phyloP scores from a whole-genome alignment of 2,329 filamentous ascomycete species.

The Penicillium sp. region DNA sequence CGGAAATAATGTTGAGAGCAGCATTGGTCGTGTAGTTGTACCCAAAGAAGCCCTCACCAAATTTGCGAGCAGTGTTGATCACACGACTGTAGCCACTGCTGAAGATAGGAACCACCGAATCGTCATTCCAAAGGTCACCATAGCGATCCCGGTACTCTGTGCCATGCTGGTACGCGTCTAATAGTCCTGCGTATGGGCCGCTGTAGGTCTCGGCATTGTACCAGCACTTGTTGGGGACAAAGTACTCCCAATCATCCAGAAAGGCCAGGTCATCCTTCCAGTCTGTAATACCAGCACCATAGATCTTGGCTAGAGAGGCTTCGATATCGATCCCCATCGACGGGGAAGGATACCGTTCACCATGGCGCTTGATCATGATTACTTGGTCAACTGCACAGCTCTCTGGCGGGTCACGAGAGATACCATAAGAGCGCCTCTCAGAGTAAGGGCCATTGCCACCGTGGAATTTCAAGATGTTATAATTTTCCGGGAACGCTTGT shows the following conservation, averaged over 20 bases:
- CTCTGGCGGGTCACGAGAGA: conserved; percentile 19
- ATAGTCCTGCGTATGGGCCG: conserved; percentile 20
- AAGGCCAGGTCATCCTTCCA: conserved; percentile 20
- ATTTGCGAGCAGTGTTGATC: conserved; percentile 22
- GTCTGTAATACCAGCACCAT: conserved; percentile 3
- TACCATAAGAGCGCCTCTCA: conserved; percentile 15
- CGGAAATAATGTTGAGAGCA: conserved; percentile 24
- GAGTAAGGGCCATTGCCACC: conserved; percentile 23
- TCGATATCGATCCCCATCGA: conserved; percentile 9
- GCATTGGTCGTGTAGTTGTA: conserved; percentile 22
- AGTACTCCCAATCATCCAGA: conserved; percentile 23
- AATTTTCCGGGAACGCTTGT: conserved; percentile 14
- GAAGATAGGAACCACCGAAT: conserved; percentile 17
- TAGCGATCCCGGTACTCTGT: conserved; percentile 21
- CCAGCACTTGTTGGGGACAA: conserved; percentile 16
- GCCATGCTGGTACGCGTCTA: conserved; percentile 17
- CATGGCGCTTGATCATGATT: conserved; percentile 24
- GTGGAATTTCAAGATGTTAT: conserved; percentile 20
- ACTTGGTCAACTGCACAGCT: conserved; percentile 24
- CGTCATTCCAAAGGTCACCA: conserved; percentile 16
- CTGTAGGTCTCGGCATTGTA: conserved; percentile 18
- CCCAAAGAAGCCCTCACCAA: conserved; percentile 25
- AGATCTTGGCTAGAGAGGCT: conserved; percentile 15
- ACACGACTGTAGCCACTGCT: conserved; percentile 19
- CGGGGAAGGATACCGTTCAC: conserved; percentile 22